These are phyloP conservation scores for Populus hybrid DNA, from an alignment of 441 rosid genomes.

Conservation along the genomic window DNA sequence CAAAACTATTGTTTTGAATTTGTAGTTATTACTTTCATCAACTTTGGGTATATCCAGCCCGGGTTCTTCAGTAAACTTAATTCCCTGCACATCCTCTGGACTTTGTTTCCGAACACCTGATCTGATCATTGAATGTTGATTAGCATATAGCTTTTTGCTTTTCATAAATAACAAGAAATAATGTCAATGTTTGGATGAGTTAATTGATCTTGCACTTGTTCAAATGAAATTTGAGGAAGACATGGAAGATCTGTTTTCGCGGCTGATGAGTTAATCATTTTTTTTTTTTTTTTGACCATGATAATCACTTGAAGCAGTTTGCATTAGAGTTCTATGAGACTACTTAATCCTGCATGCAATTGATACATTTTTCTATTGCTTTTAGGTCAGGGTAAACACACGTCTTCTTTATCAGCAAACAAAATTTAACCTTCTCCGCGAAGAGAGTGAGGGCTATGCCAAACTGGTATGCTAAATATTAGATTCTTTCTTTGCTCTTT, in stretches of 20 bases:
- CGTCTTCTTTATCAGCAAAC: slow-evolving; percentile 99
- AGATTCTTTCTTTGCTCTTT: neutral
- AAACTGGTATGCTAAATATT: slow-evolving; percentile 66
- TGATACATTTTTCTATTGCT: slow-evolving; percentile 4
- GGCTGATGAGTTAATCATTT: neutral
- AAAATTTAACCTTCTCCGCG: slow-evolving; percentile 96
- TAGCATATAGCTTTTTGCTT: neutral
- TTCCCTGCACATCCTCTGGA: neutral
- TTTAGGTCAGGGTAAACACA: slow-evolving; percentile 98
- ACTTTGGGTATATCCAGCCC: neutral
- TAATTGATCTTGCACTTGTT: neutral
- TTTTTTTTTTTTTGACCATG: neutral
- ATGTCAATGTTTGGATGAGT: neutral
- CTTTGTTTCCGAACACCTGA: neutral
- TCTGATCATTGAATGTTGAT: neutral
- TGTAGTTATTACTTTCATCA: neutral
- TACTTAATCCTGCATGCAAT: neutral
- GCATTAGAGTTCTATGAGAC: neutral
- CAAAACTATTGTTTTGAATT: neutral
- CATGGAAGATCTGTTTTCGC: neutral
- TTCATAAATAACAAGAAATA: neutral
- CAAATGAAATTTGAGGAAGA: neutral
- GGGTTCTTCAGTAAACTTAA: neutral
- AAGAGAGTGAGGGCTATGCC: slow-evolving; percentile 99
- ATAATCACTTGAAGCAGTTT: neutral